A percentile compares a stretch with the other conserved stretches of the same genome.
phyloP scores from a whole-genome alignment of 140 eudicot genomes.

The Flaveria floridana region DNA sequence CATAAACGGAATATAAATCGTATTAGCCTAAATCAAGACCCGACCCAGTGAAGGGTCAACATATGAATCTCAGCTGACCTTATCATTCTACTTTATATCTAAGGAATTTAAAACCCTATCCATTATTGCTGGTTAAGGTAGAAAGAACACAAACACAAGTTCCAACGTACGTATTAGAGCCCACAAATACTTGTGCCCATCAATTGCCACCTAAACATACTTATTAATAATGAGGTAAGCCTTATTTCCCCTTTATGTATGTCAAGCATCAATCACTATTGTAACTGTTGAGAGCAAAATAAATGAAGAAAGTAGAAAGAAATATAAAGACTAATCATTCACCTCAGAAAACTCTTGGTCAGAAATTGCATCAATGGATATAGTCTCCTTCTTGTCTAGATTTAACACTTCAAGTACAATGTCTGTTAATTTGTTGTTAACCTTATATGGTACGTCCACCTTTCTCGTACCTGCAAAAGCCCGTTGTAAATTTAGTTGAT shows the following conservation, averaged over 20 bases:
- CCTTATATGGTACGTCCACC: slow-evolving; percentile 59
- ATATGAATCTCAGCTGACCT: neutral
- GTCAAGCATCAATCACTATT: neutral
- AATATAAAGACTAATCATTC: slow-evolving; percentile 27
- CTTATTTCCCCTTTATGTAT: neutral
- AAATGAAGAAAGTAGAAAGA: neutral
- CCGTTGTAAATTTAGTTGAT: slow-evolving; percentile 14
- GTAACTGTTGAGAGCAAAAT: slow-evolving; percentile 5
- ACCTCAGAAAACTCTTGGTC: slow-evolving; percentile 90
- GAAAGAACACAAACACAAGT: neutral
- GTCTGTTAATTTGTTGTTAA: slow-evolving; percentile 50
- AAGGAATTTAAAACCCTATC: neutral
- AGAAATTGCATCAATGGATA: slow-evolving; percentile 69
- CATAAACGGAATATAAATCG: neutral
- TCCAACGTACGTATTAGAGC: neutral
- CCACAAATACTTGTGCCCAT: neutral
- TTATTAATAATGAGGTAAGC: neutral
- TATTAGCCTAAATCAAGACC: neutral
- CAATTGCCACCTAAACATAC: neutral
- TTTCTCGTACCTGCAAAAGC: slow-evolving; percentile 68
- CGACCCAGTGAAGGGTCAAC: neutral
- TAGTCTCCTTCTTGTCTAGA: slow-evolving; percentile 80
- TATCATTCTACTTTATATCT: slow-evolving; percentile 1
- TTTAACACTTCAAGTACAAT: slow-evolving; percentile 76
- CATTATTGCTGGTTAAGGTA: neutral